These are phyloP conservation scores for Conticribra weissflogii DNA, from an alignment of 108 stramenopile genomes.

Conservation along the genomic window DNA sequence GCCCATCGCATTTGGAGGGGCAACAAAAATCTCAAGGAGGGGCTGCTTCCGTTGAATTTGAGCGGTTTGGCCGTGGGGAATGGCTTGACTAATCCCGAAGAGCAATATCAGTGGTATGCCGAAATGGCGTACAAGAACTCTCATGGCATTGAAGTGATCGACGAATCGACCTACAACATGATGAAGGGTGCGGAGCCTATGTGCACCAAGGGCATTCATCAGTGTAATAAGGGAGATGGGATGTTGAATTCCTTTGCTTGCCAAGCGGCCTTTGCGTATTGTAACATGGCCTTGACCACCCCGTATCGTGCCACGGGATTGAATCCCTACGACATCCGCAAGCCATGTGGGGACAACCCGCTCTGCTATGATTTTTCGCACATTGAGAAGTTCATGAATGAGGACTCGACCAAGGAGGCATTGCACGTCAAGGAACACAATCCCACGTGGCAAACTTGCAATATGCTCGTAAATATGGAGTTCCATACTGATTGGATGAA, in stretches of 20 bases:
- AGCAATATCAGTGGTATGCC: constrained; percentile 91
- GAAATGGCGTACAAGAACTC: constrained; percentile 95
- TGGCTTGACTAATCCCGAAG: constrained; percentile 91
- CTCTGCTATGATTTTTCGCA: constrained; percentile 95
- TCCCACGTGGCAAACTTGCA: constrained; percentile 78
- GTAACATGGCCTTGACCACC: constrained; percentile 76
- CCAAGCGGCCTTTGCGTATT: constrained; percentile 75
- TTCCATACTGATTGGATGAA: constrained; percentile 95
- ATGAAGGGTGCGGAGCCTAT: constrained; percentile 76
- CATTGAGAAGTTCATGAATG: constrained; percentile 86
- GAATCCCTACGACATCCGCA: constrained; percentile 97
- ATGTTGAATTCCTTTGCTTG: constrained; percentile 74
- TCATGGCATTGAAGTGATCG: constrained; percentile 84
- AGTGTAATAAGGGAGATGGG: constrained; percentile 77
- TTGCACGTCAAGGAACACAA: constrained; percentile 70
- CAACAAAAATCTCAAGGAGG: constrained; percentile 61
- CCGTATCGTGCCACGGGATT: constrained; percentile 90
- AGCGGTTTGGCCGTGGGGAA: constrained; percentile 95
- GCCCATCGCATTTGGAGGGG: constrained; percentile 69
- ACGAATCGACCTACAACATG: constrained; percentile 68
- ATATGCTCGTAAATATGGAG: constrained; percentile 85
- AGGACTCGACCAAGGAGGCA: constrained; percentile 76
- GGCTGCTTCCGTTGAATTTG: constrained; percentile 69
- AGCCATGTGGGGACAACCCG: constrained; percentile 70
- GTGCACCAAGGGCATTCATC: constrained; percentile 78